Evolutionary conservation across 208 protist genomes (phyloP).

Genomic region (Tritrichomonas foetus): DNA sequence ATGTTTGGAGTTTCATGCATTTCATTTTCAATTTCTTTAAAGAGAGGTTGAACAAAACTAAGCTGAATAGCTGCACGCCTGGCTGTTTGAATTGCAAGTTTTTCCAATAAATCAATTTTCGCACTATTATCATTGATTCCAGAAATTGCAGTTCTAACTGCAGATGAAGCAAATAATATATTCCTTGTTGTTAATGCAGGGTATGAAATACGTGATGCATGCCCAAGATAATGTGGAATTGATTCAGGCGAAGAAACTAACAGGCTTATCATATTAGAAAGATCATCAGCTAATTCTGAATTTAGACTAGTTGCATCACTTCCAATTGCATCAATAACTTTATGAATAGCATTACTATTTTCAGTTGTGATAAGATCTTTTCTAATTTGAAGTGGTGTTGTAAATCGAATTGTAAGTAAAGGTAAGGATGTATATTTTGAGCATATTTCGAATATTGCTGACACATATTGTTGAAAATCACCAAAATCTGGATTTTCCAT

Average conservation of each 20-base stretch:
- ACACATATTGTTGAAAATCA: neutral
- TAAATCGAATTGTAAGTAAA: neutral
- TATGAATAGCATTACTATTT: too few species aligned
- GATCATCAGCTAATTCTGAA: neutral
- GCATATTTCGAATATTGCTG: neutral
- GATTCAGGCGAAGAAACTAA: neutral
- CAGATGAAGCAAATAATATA: neutral
- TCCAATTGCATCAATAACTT: neutral
- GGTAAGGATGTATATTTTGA: neutral
- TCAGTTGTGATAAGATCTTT: neutral
- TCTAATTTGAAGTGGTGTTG: neutral
- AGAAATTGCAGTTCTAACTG: neutral
- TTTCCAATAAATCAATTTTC: neutral
- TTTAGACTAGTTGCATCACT: neutral
- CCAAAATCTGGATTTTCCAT: neutral
- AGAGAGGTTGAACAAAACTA: neutral
- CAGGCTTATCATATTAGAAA: neutral
- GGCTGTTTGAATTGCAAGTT: neutral
- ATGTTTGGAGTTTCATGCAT: neutral
- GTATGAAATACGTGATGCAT: neutral
- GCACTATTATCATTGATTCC: neutral
- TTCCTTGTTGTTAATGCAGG: neutral
- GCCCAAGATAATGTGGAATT: neutral
- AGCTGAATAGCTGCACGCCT: neutral
- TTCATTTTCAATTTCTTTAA: neutral